Percentiles rank a stretch among this genome's conserved stretches.
These are phyloP conservation scores for Copromyces sp. DNA, from an alignment of 495 filamentous ascomycete genomes.

Conservation along the genomic window DNA sequence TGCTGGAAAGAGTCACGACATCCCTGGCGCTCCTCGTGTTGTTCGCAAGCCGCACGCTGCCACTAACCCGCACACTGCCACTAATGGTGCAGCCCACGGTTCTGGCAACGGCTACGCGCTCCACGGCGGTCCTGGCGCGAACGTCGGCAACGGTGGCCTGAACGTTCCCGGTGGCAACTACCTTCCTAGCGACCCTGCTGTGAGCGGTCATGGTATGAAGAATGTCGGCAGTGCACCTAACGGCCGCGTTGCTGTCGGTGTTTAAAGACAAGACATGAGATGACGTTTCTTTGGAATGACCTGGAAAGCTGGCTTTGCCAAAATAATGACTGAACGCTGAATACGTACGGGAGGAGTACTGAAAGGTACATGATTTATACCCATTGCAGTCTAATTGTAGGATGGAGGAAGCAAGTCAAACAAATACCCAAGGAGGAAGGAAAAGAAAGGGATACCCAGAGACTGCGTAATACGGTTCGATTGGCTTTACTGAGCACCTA, in stretches of 20 bases:
- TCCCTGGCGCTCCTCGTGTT: conserved; percentile 54
- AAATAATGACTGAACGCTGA: background rate
- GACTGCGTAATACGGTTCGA: background rate
- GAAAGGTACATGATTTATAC: background rate
- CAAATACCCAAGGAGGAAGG: background rate
- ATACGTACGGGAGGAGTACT: background rate
- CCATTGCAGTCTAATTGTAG: background rate
- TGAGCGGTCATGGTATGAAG: background rate
- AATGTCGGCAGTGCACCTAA: background rate
- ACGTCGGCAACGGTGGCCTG: background rate
- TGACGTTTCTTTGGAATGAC: background rate
- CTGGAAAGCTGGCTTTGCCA: background rate
- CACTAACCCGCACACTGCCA: background rate
- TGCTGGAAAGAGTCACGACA: conserved; percentile 59
- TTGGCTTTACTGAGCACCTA: background rate
- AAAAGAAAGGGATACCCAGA: background rate
- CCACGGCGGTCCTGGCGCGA: background rate
- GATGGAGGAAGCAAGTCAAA: background rate
- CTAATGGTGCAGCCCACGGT: conserved; percentile 3
- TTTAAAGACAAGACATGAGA: background rate
- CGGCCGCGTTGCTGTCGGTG: background rate
- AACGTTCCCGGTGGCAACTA: background rate
- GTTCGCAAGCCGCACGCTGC: conserved; percentile 50
- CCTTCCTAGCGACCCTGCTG: background rate
- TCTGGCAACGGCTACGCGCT: conserved; percentile 9